Percentiles rank a stretch among this genome's conserved stretches.
Conservation (phyloP, 2,329 filamentous ascomycete genomes). For the Aspergillus sp. region DNA sequence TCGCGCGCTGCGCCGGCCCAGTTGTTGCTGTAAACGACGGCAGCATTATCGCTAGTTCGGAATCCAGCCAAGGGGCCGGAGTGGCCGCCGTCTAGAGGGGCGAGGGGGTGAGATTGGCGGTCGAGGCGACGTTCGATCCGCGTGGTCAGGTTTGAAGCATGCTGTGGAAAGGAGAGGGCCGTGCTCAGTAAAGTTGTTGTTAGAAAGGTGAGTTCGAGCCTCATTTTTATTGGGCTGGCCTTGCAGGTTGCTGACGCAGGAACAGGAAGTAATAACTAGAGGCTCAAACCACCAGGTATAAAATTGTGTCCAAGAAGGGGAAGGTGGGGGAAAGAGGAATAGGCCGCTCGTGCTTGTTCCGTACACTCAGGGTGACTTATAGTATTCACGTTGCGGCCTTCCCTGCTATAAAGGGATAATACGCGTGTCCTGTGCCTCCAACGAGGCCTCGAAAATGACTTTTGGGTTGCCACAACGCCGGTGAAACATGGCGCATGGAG, state of each 20-base stretch:
- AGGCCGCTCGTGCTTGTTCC: too few species aligned
- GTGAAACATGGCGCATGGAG: not conserved
- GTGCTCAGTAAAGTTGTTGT: slow-evolving; percentile 24
- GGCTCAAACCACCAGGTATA: not conserved
- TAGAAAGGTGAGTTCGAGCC: slow-evolving; percentile 23
- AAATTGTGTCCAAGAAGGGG: not conserved
- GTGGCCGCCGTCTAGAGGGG: slow-evolving; percentile 7
- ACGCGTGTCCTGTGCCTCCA: not conserved
- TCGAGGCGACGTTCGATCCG: slow-evolving; percentile 29
- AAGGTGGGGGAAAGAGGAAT: not conserved
- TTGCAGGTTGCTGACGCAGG: not conserved
- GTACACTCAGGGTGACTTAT: not conserved
- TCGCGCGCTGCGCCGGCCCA: slow-evolving; percentile 61
- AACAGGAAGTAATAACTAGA: not conserved
- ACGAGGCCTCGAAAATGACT: not conserved
- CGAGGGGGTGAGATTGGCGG: slow-evolving; percentile 28
- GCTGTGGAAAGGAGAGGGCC: slow-evolving; percentile 27
- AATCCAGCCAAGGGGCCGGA: slow-evolving; percentile 10
- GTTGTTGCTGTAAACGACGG: slow-evolving; percentile 56
- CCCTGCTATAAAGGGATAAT: not conserved
- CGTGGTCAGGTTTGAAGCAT: slow-evolving; percentile 21
- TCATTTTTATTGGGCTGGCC: slow-evolving; percentile 25
- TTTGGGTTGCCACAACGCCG: not conserved
- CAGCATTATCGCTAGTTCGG: slow-evolving; percentile 19
- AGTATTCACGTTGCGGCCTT: not conserved